These are phyloP conservation scores for Cladosporium sp. DNA, from an alignment of 2,329 filamentous ascomycete species.

Conservation along the genomic window DNA sequence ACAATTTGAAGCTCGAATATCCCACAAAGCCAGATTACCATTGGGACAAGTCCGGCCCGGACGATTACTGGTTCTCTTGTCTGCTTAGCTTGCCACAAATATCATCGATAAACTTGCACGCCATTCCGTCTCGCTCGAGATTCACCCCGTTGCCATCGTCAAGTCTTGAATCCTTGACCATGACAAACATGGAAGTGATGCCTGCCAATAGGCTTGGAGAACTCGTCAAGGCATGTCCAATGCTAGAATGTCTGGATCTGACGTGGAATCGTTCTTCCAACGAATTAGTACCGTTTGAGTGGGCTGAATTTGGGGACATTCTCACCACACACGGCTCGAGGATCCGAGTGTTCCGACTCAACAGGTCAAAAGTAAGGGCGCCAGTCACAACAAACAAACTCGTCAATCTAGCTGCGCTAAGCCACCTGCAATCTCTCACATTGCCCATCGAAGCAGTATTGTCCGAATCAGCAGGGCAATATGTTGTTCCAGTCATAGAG, in stretches of 20 bases:
- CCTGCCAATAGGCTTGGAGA: neutral
- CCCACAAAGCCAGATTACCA: neutral
- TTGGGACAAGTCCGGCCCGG: neutral
- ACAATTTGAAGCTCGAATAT: too few species aligned
- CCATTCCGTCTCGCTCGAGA: neutral
- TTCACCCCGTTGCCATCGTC: neutral
- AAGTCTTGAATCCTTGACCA: neutral
- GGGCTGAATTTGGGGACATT: neutral
- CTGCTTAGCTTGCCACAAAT: neutral
- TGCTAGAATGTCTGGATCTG: neutral
- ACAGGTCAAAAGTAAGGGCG: neutral
- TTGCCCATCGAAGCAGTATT: neutral
- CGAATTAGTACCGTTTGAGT: neutral
- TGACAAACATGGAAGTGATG: neutral
- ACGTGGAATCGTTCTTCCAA: neutral
- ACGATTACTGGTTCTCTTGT: neutral
- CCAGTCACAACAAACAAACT: neutral
- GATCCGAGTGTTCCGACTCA: neutral
- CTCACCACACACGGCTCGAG: neutral
- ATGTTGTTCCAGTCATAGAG: neutral
- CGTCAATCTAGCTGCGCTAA: neutral
- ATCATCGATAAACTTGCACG: neutral
- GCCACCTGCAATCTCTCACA: neutral
- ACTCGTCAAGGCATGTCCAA: neutral
- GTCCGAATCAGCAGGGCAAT: neutral